Conservation (phyloP, 2,329 filamentous ascomycete genomes). For the Trichoderma guizhouense region DNA sequence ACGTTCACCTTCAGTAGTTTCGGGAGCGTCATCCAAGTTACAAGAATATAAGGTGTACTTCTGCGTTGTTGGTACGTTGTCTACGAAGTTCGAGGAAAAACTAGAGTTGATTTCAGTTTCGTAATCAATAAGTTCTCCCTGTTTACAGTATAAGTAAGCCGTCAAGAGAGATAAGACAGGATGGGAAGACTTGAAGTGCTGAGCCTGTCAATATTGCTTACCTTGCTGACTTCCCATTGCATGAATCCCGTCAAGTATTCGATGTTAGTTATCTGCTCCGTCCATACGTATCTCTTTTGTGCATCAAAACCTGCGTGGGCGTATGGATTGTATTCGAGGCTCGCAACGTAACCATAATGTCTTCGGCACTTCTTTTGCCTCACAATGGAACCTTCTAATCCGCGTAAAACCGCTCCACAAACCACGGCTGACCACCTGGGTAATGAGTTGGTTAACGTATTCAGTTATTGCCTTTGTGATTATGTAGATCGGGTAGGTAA, state of each 20-base stretch:
- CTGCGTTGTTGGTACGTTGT: not conserved
- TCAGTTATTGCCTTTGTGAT: not conserved
- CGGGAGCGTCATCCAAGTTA: not conserved
- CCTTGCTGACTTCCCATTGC: not conserved
- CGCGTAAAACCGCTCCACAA: not conserved
- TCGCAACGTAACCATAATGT: not conserved
- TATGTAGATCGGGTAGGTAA: not conserved
- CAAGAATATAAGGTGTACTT: not conserved
- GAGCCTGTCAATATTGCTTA: not conserved
- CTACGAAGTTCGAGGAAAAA: fast-evolving
- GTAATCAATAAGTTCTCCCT: not conserved
- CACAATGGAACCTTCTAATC: not conserved
- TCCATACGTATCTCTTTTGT: not conserved
- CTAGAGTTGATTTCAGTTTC: not conserved
- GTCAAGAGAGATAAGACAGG: no score
- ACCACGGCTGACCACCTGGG: constrained; percentile 7
- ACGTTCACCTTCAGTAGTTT: not conserved
- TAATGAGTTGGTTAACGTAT: not conserved
- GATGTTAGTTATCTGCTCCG: not conserved
- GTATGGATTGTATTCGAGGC: not conserved
- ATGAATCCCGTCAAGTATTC: not conserved
- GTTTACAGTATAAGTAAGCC: not conserved
- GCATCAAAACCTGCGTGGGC: not conserved
- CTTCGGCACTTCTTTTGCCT: constrained; percentile 2
- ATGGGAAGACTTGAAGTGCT: not conserved